Evolutionary conservation across 257 asterid genomes (phyloP).

Genomic region (Solanum chmielewskii): DNA sequence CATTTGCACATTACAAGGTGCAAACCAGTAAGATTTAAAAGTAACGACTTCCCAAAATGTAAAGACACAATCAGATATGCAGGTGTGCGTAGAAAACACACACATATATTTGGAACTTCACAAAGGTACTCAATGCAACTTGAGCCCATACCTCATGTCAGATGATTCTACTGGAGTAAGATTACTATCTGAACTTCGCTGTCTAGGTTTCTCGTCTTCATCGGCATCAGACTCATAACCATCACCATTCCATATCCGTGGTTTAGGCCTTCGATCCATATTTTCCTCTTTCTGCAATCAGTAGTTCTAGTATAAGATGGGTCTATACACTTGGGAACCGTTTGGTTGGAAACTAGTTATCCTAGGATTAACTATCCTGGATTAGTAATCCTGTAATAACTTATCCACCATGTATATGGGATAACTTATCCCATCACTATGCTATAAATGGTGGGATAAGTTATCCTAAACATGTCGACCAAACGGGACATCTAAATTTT

Average conservation of each 20-base stretch:
- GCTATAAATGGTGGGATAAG: too few species aligned
- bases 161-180: conserved; percentile 15
- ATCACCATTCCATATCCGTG: conserved; percentile 81
- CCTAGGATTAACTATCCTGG: too few species aligned
- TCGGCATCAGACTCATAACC: conserved; percentile 66
- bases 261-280: conserved; percentile 76
- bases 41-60: neutral
- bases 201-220: conserved; percentile 34
- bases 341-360: too few species aligned
- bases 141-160: conserved; percentile 36
- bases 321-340: neutral
- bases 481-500: too few species aligned
- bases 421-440: too few species aligned
- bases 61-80: neutral
- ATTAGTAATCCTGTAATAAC: too few species aligned
- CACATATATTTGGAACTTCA: neutral
- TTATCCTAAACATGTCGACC: too few species aligned
- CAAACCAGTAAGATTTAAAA: neutral
- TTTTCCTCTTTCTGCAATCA: conserved; percentile 52
- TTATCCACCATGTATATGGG: too few species aligned
- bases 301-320: neutral
- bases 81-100: neutral
- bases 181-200: conserved; percentile 31
- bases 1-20: neutral
- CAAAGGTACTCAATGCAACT: neutral